A percentile compares a stretch with the other conserved stretches of the same genome.
phyloP scores from a whole-genome alignment of 805 yeast genomes.

The Yarrowia sp. region DNA sequence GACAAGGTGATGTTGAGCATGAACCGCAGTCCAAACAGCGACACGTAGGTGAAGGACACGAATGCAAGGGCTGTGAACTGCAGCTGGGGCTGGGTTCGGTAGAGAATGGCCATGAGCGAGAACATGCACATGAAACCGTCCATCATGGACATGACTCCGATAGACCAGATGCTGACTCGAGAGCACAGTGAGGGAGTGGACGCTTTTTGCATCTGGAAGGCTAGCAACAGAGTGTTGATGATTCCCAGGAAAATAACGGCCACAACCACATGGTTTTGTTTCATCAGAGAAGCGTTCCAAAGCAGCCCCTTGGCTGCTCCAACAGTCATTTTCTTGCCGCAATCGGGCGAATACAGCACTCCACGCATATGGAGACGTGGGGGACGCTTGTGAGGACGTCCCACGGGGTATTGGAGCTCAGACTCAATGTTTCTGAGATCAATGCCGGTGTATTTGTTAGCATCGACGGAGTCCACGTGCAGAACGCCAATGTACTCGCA shows the following conservation, averaged over 20 bases:
- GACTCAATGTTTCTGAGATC: slow-evolving; percentile 70
- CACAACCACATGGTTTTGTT: slow-evolving; percentile 52
- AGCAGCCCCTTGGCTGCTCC: slow-evolving; percentile 14
- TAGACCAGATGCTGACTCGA: slow-evolving; percentile 70
- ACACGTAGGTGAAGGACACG: slow-evolving; percentile 69
- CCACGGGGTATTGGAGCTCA: slow-evolving; percentile 76
- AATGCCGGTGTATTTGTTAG: slow-evolving; percentile 51
- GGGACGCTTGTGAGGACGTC: slow-evolving; percentile 68
- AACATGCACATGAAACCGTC: slow-evolving; percentile 75
- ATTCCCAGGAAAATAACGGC: slow-evolving; percentile 57
- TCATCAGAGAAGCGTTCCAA: slow-evolving; percentile 8
- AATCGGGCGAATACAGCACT: slow-evolving; percentile 84
- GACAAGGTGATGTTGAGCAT: slow-evolving; percentile 69
- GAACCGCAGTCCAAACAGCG: slow-evolving; percentile 77
- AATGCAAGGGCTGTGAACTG: slow-evolving; percentile 75
- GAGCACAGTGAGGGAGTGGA: slow-evolving; percentile 83
- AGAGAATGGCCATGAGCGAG: slow-evolving; percentile 63
- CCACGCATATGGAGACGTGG: slow-evolving; percentile 68
- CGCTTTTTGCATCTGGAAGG: slow-evolving; percentile 73
- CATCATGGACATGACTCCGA: slow-evolving; percentile 63
- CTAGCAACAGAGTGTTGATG: slow-evolving; percentile 62
- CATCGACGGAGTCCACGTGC: slow-evolving; percentile 69
- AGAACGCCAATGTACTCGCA: slow-evolving; percentile 79
- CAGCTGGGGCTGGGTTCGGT: slow-evolving; percentile 61
- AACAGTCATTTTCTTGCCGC: slow-evolving; percentile 64